phyloP scores from a whole-genome alignment of 768 basidiomycete species.

The Termitomyces sp. region DNA sequence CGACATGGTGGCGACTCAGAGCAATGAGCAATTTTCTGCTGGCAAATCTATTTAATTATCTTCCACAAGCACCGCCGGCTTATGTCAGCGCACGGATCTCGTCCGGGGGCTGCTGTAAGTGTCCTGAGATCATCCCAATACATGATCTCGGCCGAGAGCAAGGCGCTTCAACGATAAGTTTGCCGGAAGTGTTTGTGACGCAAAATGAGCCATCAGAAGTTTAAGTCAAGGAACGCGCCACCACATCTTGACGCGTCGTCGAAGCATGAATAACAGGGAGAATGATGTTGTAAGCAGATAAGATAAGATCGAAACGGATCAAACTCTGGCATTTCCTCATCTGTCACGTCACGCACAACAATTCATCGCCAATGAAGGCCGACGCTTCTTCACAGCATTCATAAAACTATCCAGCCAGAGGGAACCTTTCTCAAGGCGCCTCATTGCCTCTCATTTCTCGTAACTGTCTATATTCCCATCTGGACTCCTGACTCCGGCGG shows the following conservation, averaged over 20 bases:
- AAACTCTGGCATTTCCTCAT: no score
- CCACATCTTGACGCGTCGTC: neutral
- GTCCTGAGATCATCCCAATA: neutral
- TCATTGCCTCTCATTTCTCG: neutral
- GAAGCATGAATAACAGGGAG: neutral
- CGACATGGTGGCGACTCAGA: constrained; percentile 4
- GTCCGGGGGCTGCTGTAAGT: neutral
- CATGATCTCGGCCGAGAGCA: neutral
- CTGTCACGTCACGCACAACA: no score
- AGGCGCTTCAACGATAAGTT: no score
- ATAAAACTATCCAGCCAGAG: no score
- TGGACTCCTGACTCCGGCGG: no score
- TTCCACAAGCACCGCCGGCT: neutral
- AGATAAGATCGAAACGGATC: neutral
- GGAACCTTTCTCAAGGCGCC: neutral
- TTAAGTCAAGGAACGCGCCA: neutral
- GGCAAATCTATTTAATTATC: neutral
- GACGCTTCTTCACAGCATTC: no score
- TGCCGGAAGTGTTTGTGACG: neutral
- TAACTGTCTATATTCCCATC: no score
- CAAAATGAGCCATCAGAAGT: neutral
- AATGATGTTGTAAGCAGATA: neutral
- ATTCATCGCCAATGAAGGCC: no score
- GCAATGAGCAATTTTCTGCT: neutral
- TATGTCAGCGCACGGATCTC: constrained; percentile 3